These are phyloP conservation scores for Tremellales sp. DNA, from an alignment of 1,284 basidiomycete species.

Conservation along the genomic window DNA sequence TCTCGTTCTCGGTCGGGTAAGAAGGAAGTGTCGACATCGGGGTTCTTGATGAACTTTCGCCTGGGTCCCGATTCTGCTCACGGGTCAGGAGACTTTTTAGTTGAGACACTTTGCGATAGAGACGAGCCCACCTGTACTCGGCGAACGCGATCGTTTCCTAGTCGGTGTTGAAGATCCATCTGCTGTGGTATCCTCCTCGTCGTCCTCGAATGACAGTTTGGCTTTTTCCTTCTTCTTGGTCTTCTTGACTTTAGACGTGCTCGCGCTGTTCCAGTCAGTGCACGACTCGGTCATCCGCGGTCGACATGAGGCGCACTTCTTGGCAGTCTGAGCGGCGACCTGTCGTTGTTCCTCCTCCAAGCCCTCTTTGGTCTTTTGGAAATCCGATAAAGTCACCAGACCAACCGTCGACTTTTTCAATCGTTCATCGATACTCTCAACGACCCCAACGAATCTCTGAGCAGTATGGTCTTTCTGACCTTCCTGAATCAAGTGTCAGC, in stretches of 20 bases:
- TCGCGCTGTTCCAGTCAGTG: conserved; percentile 43
- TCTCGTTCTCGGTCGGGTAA: conserved; percentile 95
- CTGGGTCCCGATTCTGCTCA: conserved; percentile 18
- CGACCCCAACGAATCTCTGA: conserved; percentile 87
- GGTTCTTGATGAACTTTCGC: conserved; percentile 89
- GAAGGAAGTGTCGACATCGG: conserved; percentile 95
- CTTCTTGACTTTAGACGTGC: conserved; percentile 63
- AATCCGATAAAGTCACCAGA: conserved; percentile 87
- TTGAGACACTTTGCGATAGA: too few relatives aligned
- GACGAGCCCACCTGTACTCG: conserved; percentile 27
- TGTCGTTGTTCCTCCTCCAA: conserved; percentile 88
- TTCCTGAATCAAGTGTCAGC: conserved; percentile 21
- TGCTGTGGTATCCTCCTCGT: conserved; percentile 59
- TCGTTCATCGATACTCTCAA: conserved; percentile 90
- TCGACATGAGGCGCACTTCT: conserved; percentile 13
- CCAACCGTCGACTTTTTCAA: conserved; percentile 92
- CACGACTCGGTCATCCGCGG: conserved; percentile 35
- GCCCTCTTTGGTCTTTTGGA: conserved; percentile 79
- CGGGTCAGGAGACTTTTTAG: conserved; percentile 5
- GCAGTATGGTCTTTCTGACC: conserved; percentile 63
- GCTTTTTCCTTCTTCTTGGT: conserved; percentile 87
- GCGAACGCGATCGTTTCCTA: conserved; percentile 16
- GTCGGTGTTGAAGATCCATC: too few relatives aligned
- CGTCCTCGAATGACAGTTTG: conserved; percentile 83
- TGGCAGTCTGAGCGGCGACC: conserved; percentile 63